These are phyloP conservation scores for Cladophialophora exuberans DNA, from an alignment of 2,329 filamentous ascomycete species.

Conservation along the genomic window DNA sequence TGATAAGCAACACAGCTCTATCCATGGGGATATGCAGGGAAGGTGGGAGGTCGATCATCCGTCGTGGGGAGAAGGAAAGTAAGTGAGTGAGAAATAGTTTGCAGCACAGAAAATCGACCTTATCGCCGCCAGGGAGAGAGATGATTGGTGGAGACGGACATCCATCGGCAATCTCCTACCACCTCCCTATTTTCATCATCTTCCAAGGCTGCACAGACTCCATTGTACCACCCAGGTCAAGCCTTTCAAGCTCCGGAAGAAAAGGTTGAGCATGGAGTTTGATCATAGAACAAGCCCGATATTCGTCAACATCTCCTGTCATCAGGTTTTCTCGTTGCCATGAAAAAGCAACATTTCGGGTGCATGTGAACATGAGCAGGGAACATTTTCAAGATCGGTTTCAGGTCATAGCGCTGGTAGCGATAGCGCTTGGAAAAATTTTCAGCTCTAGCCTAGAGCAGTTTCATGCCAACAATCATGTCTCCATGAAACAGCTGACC, in stretches of 20 bases:
- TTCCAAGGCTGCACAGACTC: not conserved
- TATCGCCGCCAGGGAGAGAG: conserved; percentile 1
- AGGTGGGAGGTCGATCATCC: conserved; percentile 13
- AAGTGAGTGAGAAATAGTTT: conserved; percentile 4
- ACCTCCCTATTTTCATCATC: not conserved
- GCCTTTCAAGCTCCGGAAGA: not conserved
- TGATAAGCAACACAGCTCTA: conserved; percentile 19
- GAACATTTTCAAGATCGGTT: too few relatives aligned
- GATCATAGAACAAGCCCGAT: not conserved
- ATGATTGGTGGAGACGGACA: conserved; percentile 5
- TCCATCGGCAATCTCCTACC: not conserved
- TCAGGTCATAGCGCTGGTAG: too few relatives aligned
- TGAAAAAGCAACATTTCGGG: too few relatives aligned
- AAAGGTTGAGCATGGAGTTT: not conserved
- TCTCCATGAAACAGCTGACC: not conserved
- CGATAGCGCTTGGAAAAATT: not conserved
- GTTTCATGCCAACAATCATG: not conserved
- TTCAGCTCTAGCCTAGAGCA: not conserved
- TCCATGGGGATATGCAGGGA: conserved; percentile 11
- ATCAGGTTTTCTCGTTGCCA: not conserved
- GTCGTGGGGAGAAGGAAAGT: not conserved
- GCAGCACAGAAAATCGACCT: conserved; percentile 6
- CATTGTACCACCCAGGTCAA: too few relatives aligned
- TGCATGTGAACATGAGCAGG: too few relatives aligned
- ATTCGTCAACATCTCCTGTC: not conserved